A percentile compares a stretch with the other conserved stretches of the same genome.
phyloP scores from a whole-genome alignment of 345 rosid species.

The Boechera retrofracta region DNA sequence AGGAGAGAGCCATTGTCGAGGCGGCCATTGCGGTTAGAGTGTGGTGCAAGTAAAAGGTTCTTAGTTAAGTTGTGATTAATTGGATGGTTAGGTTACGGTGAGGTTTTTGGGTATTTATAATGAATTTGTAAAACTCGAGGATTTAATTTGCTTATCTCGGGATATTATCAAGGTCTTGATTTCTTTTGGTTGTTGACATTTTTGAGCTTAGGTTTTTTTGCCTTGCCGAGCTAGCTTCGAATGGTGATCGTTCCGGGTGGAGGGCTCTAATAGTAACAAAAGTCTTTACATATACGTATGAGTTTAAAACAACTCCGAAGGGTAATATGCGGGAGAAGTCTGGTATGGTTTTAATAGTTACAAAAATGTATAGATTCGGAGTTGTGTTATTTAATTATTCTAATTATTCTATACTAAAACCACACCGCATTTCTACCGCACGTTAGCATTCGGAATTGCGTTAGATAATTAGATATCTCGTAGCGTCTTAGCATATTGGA shows the following conservation, averaged over 20 bases:
- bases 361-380: neutral
- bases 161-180: slow-evolving; percentile 1
- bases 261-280: too few relatives aligned
- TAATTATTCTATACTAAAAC: too few relatives aligned
- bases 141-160: slow-evolving; percentile 3
- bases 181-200: slow-evolving; percentile 32
- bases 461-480: slow-evolving; percentile 19
- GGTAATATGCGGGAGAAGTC: too few relatives aligned
- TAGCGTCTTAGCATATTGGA: neutral
- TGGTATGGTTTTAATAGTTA: too few relatives aligned
- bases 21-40: slow-evolving; percentile 18
- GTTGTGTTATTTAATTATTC: neutral
- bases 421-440: too few relatives aligned
- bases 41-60: slow-evolving; percentile 18
- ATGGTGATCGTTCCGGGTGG: neutral
- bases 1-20: slow-evolving; percentile 26
- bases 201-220: slow-evolving; percentile 11
- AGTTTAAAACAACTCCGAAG: too few relatives aligned
- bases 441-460: neutral
- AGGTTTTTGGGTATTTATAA: slow-evolving; percentile 18
- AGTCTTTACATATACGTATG: too few relatives aligned
- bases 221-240: neutral
- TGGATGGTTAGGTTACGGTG: slow-evolving; percentile 13
- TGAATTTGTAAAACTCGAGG: neutral
- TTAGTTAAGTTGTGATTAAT: slow-evolving; percentile 22